phyloP scores from a whole-genome alignment of 345 rosid species.

The Arabidopsis suecica region DNA sequence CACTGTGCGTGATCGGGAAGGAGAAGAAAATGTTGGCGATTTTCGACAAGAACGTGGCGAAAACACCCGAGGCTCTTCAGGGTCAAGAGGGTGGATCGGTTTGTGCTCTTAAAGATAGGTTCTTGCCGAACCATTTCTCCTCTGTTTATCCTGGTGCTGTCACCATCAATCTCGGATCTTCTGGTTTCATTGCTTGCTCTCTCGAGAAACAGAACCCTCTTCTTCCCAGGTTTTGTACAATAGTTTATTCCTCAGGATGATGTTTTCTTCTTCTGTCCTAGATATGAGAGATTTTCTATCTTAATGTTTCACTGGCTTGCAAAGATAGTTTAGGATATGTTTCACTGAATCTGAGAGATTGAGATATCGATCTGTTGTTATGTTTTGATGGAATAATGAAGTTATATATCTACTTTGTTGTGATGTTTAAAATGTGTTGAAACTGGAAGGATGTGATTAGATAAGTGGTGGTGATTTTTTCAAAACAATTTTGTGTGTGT shows the following conservation, averaged over 20 bases:
- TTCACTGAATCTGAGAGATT: conserved; percentile 5
- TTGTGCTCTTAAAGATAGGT: conserved; percentile 69
- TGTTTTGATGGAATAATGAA: not conserved
- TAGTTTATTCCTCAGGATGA: not conserved
- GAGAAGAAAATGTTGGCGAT: conserved; percentile 72
- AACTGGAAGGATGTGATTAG: not conserved
- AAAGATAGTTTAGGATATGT: not conserved
- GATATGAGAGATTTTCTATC: not conserved
- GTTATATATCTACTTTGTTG: not conserved
- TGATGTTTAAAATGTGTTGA: not conserved
- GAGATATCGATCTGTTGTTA: conserved; percentile 15
- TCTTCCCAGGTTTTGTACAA: conserved; percentile 67
- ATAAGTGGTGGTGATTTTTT: not conserved
- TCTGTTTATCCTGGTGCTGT: conserved; percentile 61
- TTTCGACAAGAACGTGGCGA: conserved; percentile 84
- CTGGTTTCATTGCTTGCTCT: conserved; percentile 83
- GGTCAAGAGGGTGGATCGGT: conserved; percentile 58
- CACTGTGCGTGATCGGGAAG: conserved; percentile 20
- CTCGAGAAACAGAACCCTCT: conserved; percentile 77
- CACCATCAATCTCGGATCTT: conserved; percentile 72
- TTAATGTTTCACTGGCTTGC: not conserved
- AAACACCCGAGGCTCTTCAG: conserved; percentile 76
- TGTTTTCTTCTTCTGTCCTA: not conserved
- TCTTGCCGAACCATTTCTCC: conserved; percentile 65
- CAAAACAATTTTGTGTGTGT: not conserved